Conservation (phyloP, 163 green algal genomes). For the Botryococcus braunii region DNA sequence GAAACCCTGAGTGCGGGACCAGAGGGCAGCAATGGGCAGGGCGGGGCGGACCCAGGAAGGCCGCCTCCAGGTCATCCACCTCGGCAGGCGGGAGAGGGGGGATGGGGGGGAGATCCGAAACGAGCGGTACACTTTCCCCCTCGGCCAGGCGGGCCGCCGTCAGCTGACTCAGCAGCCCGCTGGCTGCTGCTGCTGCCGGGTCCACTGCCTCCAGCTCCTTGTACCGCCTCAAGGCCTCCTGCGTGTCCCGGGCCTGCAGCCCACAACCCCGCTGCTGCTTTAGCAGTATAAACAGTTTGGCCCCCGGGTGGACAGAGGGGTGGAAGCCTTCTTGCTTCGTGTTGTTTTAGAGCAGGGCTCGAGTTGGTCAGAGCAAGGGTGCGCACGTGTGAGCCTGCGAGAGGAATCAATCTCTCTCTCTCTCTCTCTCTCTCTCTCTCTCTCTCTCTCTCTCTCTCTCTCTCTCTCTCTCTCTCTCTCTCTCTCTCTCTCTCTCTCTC, state of each 20-base stretch:
- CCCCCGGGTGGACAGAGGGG: too few relatives aligned
- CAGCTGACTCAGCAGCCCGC: conserved; percentile 18
- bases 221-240: conserved; percentile 9
- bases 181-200: not conserved
- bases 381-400: too few relatives aligned
- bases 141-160: conserved; percentile 3
- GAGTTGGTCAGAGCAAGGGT: too few relatives aligned
- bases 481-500: too few relatives aligned
- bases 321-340: not conserved
- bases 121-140: conserved; percentile 17
- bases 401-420: too few relatives aligned
- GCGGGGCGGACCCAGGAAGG: conserved; percentile 8
- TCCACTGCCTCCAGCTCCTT: not conserved
- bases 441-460: too few relatives aligned
- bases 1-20: not conserved
- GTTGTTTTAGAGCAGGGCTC: too few relatives aligned
- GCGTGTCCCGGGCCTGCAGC: conserved; percentile 5
- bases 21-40: not conserved
- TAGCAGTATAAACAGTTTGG: too few relatives aligned
- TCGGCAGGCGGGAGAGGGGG: conserved; percentile 7
- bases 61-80: conserved; percentile 31
- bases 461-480: too few relatives aligned
- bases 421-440: too few relatives aligned
- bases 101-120: conserved; percentile 13
- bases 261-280: not conserved